Conservation (phyloP, 345 rosid species). For the Citrus medica region DNA sequence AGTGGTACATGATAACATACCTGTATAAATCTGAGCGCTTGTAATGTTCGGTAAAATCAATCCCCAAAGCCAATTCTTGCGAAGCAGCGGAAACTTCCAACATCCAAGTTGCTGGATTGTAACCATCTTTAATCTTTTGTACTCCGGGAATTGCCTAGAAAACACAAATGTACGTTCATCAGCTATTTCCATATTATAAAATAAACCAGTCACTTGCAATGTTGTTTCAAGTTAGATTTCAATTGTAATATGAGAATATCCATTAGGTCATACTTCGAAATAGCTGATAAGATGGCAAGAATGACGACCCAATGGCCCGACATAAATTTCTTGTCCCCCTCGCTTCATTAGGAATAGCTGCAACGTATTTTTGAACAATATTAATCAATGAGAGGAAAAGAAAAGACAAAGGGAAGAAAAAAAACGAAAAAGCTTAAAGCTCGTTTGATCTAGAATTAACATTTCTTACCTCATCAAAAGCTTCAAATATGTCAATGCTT, state of each 20-base stretch:
- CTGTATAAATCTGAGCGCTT: constrained; percentile 58
- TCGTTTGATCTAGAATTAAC: background rate
- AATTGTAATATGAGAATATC: background rate
- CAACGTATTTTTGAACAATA: constrained; percentile 1
- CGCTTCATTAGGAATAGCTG: constrained; percentile 71
- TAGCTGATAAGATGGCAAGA: constrained; percentile 57
- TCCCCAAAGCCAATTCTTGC: constrained; percentile 57
- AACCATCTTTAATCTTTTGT: constrained; percentile 59
- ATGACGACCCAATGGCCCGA: constrained; percentile 71
- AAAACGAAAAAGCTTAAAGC: background rate
- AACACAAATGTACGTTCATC: background rate
- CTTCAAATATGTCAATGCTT: constrained; percentile 46
- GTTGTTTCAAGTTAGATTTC: background rate
- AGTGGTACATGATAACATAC: constrained; percentile 11
- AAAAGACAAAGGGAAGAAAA: background rate
- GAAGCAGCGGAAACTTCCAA: constrained; percentile 58
- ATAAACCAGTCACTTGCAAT: background rate
- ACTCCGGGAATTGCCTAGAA: constrained; percentile 57
- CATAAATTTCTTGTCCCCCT: constrained; percentile 82
- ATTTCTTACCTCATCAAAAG: constrained; percentile 46
- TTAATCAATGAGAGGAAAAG: background rate
- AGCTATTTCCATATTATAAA: background rate
- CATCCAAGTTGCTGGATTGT: constrained; percentile 96
- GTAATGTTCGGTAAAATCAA: constrained; percentile 58
- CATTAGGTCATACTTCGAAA: constrained; percentile 52